Base-by-base conservation (phyloP, 2,329 filamentous ascomycete species). In the Penicillium sp. region DNA sequence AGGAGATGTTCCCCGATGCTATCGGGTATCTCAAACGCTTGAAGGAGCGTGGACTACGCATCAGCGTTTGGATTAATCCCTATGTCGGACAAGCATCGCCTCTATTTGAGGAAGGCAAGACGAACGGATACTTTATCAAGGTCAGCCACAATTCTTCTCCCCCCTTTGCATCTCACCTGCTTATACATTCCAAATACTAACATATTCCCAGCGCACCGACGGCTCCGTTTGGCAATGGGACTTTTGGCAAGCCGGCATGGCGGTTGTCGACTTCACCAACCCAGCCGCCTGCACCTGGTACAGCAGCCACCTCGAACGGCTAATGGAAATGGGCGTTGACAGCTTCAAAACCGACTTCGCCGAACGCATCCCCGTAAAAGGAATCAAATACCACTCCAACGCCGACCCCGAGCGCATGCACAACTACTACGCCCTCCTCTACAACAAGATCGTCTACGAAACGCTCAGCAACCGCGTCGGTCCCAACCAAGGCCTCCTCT, bases 171-270 rank as follows among this genome's bases (percentile, higher is more conserved):
- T n/a, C n/a, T 24, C 7, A 33, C 22, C 22, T 4, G 3, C 17
- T 22, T 54, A 4, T 22, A 12, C 3, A 45, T 13, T 56, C 40
- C 17, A 12, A 3, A 35, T 2, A 26, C 53, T 17, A 12, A 26
- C 47, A 53, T 5, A 37, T 26, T 4, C 17, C 9, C 50, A 76
- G 79, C 85, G 88, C 30, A 86, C 84, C 65, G 86, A 91, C 69
- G 89, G 88, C 13, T 87, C 89, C 64, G 78, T 91, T 24, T 92
- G 87, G 86, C 89, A 92, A 75, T 91, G 89, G 88, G 89, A 92
- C 69, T 77, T 90, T 45, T 92, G 90, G 90, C 89, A 92, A 73
- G 88, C 89, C 1, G 90, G 90, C 38, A 92, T 92, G 89, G 89
- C 85, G 3, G 79, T 92, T 1, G 81, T 92, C 15, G 89, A 92